Conservation (phyloP, 2,329 filamentous ascomycete species). For the Ascochyta rabiei region DNA sequence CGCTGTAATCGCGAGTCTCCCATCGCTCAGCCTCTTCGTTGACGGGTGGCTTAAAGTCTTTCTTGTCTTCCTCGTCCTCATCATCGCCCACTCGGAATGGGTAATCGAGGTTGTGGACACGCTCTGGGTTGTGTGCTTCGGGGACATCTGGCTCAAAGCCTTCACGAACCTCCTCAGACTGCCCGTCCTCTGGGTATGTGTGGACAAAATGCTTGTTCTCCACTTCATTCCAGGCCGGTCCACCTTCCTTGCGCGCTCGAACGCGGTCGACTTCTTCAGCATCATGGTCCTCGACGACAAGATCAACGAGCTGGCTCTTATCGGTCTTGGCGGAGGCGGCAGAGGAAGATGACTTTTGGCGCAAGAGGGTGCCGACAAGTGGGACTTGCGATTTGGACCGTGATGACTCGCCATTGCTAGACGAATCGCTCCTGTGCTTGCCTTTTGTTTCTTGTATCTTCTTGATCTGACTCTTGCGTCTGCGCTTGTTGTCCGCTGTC, state of each 20-base stretch:
- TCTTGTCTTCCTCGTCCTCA: slow-evolving; percentile 38
- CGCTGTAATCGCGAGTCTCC: slow-evolving; percentile 46
- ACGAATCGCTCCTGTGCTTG: slow-evolving; percentile 50
- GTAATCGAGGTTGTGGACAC: slow-evolving; percentile 52
- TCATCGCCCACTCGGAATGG: slow-evolving; percentile 53
- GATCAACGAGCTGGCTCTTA: slow-evolving; percentile 68
- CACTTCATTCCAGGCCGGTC: slow-evolving; percentile 64
- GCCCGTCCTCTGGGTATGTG: slow-evolving; percentile 54
- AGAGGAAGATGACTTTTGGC: slow-evolving; percentile 55
- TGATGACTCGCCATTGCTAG: slow-evolving; percentile 43
- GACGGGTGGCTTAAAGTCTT: slow-evolving; percentile 45
- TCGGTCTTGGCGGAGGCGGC: slow-evolving; percentile 59
- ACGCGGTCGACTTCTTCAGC: slow-evolving; percentile 67
- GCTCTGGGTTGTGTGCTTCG: slow-evolving; percentile 51
- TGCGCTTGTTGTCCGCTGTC: slow-evolving; percentile 54
- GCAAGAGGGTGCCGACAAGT: slow-evolving; percentile 48
- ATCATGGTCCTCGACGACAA: slow-evolving; percentile 68
- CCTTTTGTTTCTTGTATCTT: slow-evolving; percentile 53
- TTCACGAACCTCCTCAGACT: slow-evolving; percentile 59
- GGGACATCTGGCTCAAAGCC: slow-evolving; percentile 60
- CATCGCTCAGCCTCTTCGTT: slow-evolving; percentile 54
- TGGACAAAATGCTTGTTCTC: slow-evolving; percentile 62
- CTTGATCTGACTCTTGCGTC: slow-evolving; percentile 56
- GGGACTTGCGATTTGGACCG: slow-evolving; percentile 43
- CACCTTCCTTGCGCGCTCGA: slow-evolving; percentile 67